Evolutionary conservation across 768 basidiomycete species (phyloP).

Genomic region (Kwoniella newhampshirensis): DNA sequence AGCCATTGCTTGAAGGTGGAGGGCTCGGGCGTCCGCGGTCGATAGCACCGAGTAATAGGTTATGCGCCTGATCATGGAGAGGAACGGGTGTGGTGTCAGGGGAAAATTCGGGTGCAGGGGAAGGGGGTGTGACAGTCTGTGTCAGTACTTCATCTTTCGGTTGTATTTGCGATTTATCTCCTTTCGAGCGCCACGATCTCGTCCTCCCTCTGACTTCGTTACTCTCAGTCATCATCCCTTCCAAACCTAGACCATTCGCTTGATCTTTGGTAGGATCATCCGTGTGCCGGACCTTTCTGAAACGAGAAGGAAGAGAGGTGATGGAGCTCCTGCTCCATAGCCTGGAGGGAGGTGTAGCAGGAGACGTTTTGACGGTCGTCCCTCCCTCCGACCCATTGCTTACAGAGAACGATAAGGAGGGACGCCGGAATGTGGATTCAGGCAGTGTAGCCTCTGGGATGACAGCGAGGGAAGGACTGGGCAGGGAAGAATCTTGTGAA

Average conservation of each 20-base stretch:
- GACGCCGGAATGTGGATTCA: constrained; percentile 8
- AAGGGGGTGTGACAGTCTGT: constrained; percentile 14
- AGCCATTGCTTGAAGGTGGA: too few relatives aligned
- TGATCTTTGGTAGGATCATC: constrained; percentile 7
- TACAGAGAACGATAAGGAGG: constrained; percentile 2
- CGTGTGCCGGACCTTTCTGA: constrained; percentile 1
- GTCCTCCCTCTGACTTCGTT: constrained; percentile 8
- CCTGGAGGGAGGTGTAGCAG: neutral
- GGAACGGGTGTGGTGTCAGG: neutral
- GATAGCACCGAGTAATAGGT: constrained; percentile 59
- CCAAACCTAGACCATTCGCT: constrained; percentile 8
- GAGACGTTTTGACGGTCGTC: constrained; percentile 5
- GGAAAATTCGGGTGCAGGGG: constrained; percentile 2
- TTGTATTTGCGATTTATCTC: constrained; percentile 5
- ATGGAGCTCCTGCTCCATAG: constrained; percentile 1
- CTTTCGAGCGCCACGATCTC: constrained; percentile 6
- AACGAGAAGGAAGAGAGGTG: neutral
- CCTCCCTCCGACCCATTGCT: neutral
- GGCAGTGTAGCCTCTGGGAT: constrained; percentile 14
- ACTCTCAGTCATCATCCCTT: constrained; percentile 5
- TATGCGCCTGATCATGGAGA: constrained; percentile 58
- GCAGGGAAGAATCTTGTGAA: neutral
- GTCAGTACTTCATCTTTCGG: constrained; percentile 2
- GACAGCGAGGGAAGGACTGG: constrained; percentile 3
- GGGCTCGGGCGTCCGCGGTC: constrained; percentile 55